phyloP scores from a whole-genome alignment of 1,284 basidiomycete genomes.

The Psilocybe mexicana region DNA sequence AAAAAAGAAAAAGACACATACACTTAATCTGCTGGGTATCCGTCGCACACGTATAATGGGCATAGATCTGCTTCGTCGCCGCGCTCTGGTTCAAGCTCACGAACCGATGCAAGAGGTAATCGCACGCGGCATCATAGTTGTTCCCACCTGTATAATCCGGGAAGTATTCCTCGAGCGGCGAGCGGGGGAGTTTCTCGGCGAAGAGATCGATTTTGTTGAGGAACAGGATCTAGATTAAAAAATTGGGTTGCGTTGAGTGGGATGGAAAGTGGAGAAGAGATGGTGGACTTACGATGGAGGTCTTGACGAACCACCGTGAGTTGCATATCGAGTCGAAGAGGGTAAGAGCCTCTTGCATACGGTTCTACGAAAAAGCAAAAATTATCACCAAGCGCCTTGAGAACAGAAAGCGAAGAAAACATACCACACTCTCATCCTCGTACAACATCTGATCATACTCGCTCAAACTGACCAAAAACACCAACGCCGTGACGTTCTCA shows the following conservation, averaged over 20 bases:
- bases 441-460: constrained; percentile 96
- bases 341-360: constrained; percentile 95
- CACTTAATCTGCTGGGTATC: constrained; percentile 90
- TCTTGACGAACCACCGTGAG: constrained; percentile 91
- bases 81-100: constrained; percentile 87
- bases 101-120: constrained; percentile 86
- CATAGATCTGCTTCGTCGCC: constrained; percentile 84
- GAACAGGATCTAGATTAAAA: constrained; percentile 69
- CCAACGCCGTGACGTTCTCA: constrained; percentile 93
- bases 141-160: constrained; percentile 80
- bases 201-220: constrained; percentile 98
- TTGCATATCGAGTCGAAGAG: constrained; percentile 98
- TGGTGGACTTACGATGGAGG: constrained; percentile 66
- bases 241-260: constrained; percentile 3
- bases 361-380: constrained; percentile 60
- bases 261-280: background rate
- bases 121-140: constrained; percentile 83
- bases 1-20: constrained; percentile 36
- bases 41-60: constrained; percentile 88
- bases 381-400: constrained; percentile 1
- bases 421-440: constrained; percentile 89
- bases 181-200: constrained; percentile 88
- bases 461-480: constrained; percentile 90
- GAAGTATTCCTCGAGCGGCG: constrained; percentile 89
- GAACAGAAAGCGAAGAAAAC: constrained; percentile 27